Conservation (phyloP, 75 land plant genomes). For the Sequoia sempervirens region DNA sequence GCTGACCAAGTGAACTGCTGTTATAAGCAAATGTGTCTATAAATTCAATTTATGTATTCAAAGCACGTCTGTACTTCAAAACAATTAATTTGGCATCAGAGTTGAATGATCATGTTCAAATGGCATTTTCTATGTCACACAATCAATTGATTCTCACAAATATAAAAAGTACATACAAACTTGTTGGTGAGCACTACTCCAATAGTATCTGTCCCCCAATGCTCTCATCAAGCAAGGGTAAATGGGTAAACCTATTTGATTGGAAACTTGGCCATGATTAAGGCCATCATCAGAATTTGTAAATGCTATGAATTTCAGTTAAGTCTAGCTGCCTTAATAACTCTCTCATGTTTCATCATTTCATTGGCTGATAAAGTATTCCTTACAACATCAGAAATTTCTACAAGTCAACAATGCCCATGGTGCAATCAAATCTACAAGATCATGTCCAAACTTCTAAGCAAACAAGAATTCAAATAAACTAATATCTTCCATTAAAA, state of each 20-base stretch:
- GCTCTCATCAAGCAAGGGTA: not conserved
- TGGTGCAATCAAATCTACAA: not conserved
- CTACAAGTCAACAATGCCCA: not conserved
- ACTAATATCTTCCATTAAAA: not conserved
- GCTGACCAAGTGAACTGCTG: not conserved
- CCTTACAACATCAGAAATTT: not conserved
- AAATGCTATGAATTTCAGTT: not conserved
- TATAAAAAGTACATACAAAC: not conserved
- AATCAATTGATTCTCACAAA: not conserved
- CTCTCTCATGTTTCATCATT: not conserved
- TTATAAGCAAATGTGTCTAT: not conserved
- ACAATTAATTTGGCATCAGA: too few species aligned
- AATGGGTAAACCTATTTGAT: not conserved
- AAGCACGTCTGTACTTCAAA: not conserved
- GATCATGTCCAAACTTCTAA: not conserved
- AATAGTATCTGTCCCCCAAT: not conserved
- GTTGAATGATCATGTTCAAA: too few species aligned
- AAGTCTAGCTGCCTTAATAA: not conserved
- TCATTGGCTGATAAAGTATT: not conserved
- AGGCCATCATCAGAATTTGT: not conserved
- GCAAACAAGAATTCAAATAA: not conserved
- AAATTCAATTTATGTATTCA: not conserved
- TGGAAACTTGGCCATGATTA: not conserved
- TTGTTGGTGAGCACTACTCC: not conserved
- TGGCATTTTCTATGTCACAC: not conserved